Conservation (phyloP, 2,329 filamentous ascomycete genomes). For the Fonsecaea monophora region DNA sequence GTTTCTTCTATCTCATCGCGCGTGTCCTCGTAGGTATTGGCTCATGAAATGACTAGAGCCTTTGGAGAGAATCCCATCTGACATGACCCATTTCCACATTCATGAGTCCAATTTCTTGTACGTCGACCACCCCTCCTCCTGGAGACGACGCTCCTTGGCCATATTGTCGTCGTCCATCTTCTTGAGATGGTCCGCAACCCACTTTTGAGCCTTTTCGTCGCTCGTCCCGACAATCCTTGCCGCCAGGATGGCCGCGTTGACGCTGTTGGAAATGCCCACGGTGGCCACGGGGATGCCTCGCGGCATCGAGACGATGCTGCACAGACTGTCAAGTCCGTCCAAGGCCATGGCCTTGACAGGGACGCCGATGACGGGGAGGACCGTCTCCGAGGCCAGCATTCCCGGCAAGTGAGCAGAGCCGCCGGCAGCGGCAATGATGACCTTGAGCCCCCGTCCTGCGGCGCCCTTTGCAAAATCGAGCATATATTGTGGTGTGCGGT, state of each 20-base stretch:
- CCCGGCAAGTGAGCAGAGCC: constrained; percentile 72
- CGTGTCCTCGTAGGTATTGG: too few relatives aligned
- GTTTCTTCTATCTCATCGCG: too few relatives aligned
- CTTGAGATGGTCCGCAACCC: constrained; percentile 38
- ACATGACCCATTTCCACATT: too few relatives aligned
- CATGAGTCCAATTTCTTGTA: constrained; percentile 40
- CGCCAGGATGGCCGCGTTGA: constrained; percentile 71
- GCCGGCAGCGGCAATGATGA: constrained; percentile 73
- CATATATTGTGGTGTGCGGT: constrained; percentile 72
- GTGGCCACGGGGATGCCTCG: constrained; percentile 72
- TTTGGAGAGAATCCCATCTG: too few relatives aligned
- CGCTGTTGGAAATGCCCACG: constrained; percentile 75
- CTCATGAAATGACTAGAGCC: too few relatives aligned
- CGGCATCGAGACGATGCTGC: constrained; percentile 76
- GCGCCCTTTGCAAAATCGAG: constrained; percentile 67
- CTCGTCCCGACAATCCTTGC: constrained; percentile 64
- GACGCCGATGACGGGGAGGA: constrained; percentile 74
- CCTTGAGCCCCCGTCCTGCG: constrained; percentile 65
- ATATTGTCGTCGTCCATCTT: constrained; percentile 40
- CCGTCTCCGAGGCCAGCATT: constrained; percentile 71
- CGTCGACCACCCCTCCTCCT: constrained; percentile 38
- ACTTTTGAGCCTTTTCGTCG: constrained; percentile 35
- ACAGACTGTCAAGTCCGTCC: constrained; percentile 69
- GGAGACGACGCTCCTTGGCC: constrained; percentile 38
- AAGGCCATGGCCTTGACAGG: constrained; percentile 72